These are phyloP conservation scores for Spathaspora boniae DNA, from an alignment of 805 yeast species.

Conservation along the genomic window DNA sequence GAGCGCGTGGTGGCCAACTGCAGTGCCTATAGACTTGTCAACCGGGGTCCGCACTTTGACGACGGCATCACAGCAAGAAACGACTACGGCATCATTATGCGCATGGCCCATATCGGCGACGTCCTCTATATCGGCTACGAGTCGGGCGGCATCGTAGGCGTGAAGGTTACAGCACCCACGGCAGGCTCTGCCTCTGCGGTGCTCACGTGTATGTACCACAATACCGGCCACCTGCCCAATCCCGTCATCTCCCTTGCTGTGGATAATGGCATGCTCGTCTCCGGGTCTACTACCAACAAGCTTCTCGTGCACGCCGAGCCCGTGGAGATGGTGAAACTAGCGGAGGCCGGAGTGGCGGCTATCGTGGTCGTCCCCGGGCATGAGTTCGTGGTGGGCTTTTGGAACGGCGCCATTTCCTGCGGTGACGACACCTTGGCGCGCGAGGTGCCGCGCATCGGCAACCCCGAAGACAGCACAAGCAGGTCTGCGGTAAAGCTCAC, in stretches of 20 bases:
- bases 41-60: slow-evolving; percentile 8
- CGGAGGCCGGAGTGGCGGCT: slow-evolving; percentile 19
- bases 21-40: slow-evolving; percentile 20
- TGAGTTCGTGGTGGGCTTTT: slow-evolving; percentile 33
- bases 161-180: slow-evolving; percentile 12
- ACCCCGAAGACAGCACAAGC: not conserved
- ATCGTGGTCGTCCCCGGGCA: slow-evolving; percentile 19
- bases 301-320: slow-evolving; percentile 14
- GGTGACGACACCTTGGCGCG: slow-evolving; percentile 3
- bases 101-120: slow-evolving; percentile 36
- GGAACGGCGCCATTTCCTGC: slow-evolving; percentile 44
- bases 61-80: slow-evolving; percentile 25
- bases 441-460: slow-evolving; percentile 6
- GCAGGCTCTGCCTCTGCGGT: not conserved
- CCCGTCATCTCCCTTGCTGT: slow-evolving; percentile 48
- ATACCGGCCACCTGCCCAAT: slow-evolving; percentile 46
- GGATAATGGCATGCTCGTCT: slow-evolving; percentile 28
- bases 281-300: slow-evolving; percentile 49
- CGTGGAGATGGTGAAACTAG: slow-evolving; percentile 9
- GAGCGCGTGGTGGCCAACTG: slow-evolving; percentile 32
- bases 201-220: slow-evolving; percentile 16
- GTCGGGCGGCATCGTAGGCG: slow-evolving; percentile 53
- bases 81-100: slow-evolving; percentile 67
- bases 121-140: slow-evolving; percentile 62
- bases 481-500: slow-evolving; percentile 6